Conservation (phyloP, 106 monocot species). For the Xerophyta viscosa region DNA sequence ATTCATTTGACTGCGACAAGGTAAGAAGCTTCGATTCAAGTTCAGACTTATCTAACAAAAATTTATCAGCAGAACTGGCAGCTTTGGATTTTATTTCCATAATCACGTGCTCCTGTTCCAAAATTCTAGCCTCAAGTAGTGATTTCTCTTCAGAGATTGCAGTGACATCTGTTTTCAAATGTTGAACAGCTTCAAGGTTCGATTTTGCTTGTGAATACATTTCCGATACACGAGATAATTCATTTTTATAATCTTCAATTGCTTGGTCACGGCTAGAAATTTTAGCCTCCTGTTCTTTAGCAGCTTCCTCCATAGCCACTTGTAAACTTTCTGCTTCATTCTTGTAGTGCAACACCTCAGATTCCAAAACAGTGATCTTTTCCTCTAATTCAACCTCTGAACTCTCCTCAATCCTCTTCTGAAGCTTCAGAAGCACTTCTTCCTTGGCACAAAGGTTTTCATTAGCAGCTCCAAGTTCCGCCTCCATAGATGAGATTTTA, state of each 20-base stretch:
- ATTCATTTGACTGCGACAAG: slow-evolving; percentile 22
- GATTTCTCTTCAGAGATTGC: slow-evolving; percentile 20
- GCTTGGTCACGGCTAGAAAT: slow-evolving; percentile 18
- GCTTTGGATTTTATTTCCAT: slow-evolving; percentile 16
- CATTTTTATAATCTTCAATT: slow-evolving; percentile 34
- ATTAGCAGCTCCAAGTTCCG: no score
- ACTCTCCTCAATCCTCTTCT: slow-evolving; percentile 18
- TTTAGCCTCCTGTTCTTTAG: slow-evolving; percentile 18
- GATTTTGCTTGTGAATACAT: slow-evolving; percentile 19
- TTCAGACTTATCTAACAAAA: slow-evolving; percentile 25
- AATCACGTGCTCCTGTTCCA: slow-evolving; percentile 25
- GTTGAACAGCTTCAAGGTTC: slow-evolving; percentile 18
- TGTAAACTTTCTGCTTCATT: slow-evolving; percentile 35
- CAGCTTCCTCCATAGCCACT: slow-evolving; percentile 12
- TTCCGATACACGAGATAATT: slow-evolving; percentile 14
- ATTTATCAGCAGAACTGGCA: slow-evolving; percentile 9
- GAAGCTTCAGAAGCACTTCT: no score
- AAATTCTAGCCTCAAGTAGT: slow-evolving; percentile 13
- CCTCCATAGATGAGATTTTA: slow-evolving; percentile 19
- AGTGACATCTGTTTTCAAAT: slow-evolving; percentile 17
- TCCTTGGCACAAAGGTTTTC: no score
- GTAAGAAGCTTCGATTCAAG: slow-evolving; percentile 19
- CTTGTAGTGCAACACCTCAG: slow-evolving; percentile 11
- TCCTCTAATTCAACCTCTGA: slow-evolving; percentile 21
- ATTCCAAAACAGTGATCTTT: slow-evolving; percentile 23